Evolutionary conservation across 305 asterid species (phyloP).

Genomic region (Fraxinus xanthoxyloides): DNA sequence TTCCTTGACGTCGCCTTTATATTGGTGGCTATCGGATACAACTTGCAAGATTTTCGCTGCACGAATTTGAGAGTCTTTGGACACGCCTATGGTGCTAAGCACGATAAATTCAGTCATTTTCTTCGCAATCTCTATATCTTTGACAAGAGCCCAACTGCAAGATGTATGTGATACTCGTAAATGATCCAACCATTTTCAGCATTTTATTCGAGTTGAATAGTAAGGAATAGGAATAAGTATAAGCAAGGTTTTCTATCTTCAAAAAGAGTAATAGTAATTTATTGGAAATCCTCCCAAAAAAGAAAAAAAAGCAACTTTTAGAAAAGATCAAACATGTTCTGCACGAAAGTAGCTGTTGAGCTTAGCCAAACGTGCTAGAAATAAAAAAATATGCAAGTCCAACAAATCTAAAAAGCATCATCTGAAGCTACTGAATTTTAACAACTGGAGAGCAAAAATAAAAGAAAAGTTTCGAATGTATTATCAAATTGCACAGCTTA

Average conservation of each 20-base stretch:
- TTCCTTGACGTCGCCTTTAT: constrained; percentile 27
- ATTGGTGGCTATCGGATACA: constrained; percentile 49
- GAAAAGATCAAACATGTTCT: too few relatives aligned
- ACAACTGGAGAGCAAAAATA: not conserved
- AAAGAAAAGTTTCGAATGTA: too few relatives aligned
- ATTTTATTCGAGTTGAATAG: not conserved
- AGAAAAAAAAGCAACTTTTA: too few relatives aligned
- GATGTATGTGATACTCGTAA: not conserved
- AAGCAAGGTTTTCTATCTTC: not conserved
- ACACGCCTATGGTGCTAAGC: constrained; percentile 78
- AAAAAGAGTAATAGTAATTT: too few relatives aligned
- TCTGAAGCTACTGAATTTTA: not conserved
- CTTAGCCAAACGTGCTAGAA: not conserved
- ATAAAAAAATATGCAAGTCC: not conserved
- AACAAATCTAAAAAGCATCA: not conserved
- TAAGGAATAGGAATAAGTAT: not conserved
- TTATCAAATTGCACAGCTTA: constrained; percentile 22
- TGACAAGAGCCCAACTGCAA: constrained; percentile 88
- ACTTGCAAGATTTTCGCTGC: constrained; percentile 75
- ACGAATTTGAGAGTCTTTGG: constrained; percentile 85
- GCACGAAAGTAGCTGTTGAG: too few relatives aligned
- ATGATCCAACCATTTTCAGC: not conserved
- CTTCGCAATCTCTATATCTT: constrained; percentile 64
- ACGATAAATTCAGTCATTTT: constrained; percentile 74
- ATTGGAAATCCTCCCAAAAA: too few relatives aligned